phyloP scores from a whole-genome alignment of 2,329 filamentous ascomycete species.

The Aspergillus piperis region DNA sequence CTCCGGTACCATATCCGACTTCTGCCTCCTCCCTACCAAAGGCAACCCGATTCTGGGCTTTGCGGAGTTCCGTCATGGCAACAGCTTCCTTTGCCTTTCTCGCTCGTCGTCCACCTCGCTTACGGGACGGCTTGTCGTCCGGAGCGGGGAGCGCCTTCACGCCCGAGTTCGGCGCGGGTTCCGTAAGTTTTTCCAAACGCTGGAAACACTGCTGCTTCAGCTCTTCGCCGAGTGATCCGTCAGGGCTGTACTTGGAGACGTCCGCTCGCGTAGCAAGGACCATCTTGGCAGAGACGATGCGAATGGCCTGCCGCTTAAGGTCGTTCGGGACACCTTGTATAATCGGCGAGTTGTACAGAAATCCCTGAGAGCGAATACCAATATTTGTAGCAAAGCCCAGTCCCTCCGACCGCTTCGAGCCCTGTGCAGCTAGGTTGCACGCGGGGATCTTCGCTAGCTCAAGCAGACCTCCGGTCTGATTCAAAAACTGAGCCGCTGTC shows the following conservation, averaged over 20 bases:
- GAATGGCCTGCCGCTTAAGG: constrained; percentile 88
- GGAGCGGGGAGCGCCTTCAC: constrained; percentile 83
- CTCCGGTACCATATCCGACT: constrained; percentile 83
- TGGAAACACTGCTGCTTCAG: constrained; percentile 81
- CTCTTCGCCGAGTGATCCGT: constrained; percentile 80
- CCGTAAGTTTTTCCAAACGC: constrained; percentile 87
- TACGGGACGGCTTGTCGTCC: constrained; percentile 91
- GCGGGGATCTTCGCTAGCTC: constrained; percentile 89
- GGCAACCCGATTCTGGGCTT: constrained; percentile 92
- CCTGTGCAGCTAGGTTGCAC: constrained; percentile 88
- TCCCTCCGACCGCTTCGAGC: constrained; percentile 80
- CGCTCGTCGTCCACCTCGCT: constrained; percentile 85
- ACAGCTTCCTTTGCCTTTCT: constrained; percentile 95
- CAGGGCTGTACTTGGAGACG: constrained; percentile 74
- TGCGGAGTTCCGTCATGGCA: constrained; percentile 93
- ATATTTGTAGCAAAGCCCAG: constrained; percentile 90
- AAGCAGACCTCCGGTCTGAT: constrained; percentile 84
- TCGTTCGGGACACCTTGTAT: constrained; percentile 83
- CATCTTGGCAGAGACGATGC: constrained; percentile 90
- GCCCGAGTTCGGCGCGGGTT: constrained; percentile 87
- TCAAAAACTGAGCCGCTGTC: constrained; percentile 94
- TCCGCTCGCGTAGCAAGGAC: constrained; percentile 92
- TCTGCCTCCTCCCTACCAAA: constrained; percentile 96
- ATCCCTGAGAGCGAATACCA: constrained; percentile 86
- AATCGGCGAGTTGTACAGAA: constrained; percentile 87